Base-by-base conservation (phyloP, 495 filamentous ascomycete genomes). In the Aspergillus sclerotioniger region DNA sequence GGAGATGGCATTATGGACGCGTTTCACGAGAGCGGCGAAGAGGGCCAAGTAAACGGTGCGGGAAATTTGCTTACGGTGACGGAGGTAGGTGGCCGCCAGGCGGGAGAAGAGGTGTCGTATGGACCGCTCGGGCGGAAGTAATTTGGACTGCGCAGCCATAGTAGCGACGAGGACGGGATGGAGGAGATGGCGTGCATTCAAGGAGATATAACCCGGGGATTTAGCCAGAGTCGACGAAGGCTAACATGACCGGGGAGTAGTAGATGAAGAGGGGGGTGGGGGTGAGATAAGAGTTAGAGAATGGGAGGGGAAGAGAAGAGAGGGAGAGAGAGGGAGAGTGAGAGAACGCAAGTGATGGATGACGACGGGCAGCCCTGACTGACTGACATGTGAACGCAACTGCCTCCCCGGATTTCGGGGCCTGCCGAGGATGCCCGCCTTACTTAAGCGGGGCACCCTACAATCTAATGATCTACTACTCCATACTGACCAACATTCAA, bases 31-130 rank as follows among this genome's bases (percentile, higher is more conserved):
- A 37, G 92, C 90, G 54, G 95, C 78, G 59, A 95, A 89, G 56
- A 98, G 84, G n/a, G 91, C 89, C 37, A 98, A 80, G 75, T 96
- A 98, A 61, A 97, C 87, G 45, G 86, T 86, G 68, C 92, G 90
- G 8, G 92, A 96, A 69, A 98, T 94, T 44, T 84, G 83, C 37
- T 89, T 93, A 57, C 95, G 92, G 77, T 98, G 83, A 60, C 81
- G 77, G 53, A 93, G 83, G 81, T 98, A 98, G 29, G 89, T 80
- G 54, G 74, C 71, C 12, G 88, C 88, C 53, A 96, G 73, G 60
- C 86, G 82, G 59, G 87, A 83, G 69, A 96, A 76, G 67, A 91
- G 76, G 62, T 82, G 80, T 54, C 87, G 89, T 67, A 96, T 65
- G 52, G 88, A 89, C 57, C 85, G 84, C 61, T 91, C 87, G 44